Evolutionary conservation across 805 yeast species (phyloP), one percentile per base, ranked within the genome.

Genomic region (Barnettozyma vustinii): DNA sequence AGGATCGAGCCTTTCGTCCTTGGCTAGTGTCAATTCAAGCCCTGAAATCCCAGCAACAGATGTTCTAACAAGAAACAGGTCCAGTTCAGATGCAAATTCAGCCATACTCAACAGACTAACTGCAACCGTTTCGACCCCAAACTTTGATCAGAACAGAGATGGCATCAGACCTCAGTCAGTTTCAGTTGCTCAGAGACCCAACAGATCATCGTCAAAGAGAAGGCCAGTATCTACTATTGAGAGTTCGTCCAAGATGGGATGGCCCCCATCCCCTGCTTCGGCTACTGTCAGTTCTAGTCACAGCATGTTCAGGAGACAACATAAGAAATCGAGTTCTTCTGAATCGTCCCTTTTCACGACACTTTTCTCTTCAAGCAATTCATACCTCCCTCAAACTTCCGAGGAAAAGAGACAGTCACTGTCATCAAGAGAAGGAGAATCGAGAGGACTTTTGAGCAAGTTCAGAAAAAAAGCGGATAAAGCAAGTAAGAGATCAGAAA

Each of bases 301-400:
- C 36, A 76, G 76, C 25, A 73, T 84, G 46, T 83, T 84, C 67
- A 71, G 85, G 54, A 76, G 82, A 52, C 87, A 82, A 51, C 88
- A 83, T 56, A 74, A 77, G 43, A 75, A 86, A 49, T 75, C 84
- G n/a, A 77, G 75, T 44, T 81, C 87, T 0, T 76, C 83, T 0
- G 84, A 80, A 48, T 72, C 80, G 1, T 73, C 81, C 0, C 48
- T 72, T 1, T 63, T 72, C 49, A 71, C 66, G 27, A 56, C 67
- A 16, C 50, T 69, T 21, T 71, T 69, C 51, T 69, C 69, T 46
- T 71, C 73, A 44, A 68, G 74, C 12, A 60, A 66, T 5, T 45
- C 62, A 3, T 53, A 56, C 27, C 43, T 52, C 15, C 53, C 58
- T 18, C 52, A 51, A 23, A 33, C 56, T 8, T 50, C 49, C 10